Base-by-base conservation (phyloP, 805 yeast genomes). In the Vanderwaltozyma tropicalis region DNA sequence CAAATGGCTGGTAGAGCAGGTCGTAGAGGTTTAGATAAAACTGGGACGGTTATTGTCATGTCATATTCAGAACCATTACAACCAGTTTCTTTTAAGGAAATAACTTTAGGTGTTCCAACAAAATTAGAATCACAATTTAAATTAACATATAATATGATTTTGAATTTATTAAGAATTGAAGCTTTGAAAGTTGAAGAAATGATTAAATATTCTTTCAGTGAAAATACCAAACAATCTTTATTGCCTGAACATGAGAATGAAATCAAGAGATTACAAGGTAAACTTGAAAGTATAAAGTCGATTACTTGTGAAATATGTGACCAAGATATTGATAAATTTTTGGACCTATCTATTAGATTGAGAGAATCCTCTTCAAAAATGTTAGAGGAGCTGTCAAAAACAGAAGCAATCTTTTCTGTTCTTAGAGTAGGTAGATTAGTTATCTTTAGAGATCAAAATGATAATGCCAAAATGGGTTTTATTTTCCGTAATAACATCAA, bases 1-100 rank as follows among this genome's bases (percentile, higher is more conserved):
- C 98, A 89, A 62, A 92, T 92, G 98, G 88, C 96, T 0, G 98
- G 98, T 32, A 74, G 98, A 61, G 98, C 98, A 0, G 98, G 98
- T 42, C 78, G 98, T 64, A 78, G 98, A 67, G 98, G 98, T 26
- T 64, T 92, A 46, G 98, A 92, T 65, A 65, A 77, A 16, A 85
- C 83, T 0, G 98, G 98, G 54, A 89, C 96, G 0, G 98, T 92
- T 11, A 86, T 92, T 44, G 76, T 88, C 6, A 86, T 92, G 94
- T 70, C 94, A 2, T 83, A 80, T 51, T 77, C 72, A 34, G 72
- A 74, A 19, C 85, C 92, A 0, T 49, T 80, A 15, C 67, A 68
- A 5, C 67, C 67, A 15, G 54, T 68, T 1, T 72, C 76, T 13
- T 75, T 92, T 51, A 83, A 84, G 53, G 84, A 80, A 35, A 87